Evolutionary conservation across 23 red algal species (phyloP), one percentile per base, ranked within the genome.

Genomic region (Pyropia haitanensis): DNA sequence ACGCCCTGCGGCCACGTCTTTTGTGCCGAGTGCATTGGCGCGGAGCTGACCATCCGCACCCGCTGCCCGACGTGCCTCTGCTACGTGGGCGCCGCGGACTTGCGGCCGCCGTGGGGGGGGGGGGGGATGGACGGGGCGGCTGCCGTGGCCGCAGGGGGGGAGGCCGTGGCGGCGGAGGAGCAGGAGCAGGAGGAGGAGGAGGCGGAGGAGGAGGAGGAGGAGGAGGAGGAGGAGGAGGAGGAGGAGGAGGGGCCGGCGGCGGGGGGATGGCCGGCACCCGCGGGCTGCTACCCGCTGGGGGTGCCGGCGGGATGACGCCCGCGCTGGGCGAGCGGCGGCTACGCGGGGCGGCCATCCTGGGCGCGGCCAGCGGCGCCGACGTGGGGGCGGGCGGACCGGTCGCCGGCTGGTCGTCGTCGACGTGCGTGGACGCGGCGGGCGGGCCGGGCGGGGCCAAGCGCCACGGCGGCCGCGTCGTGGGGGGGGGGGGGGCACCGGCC

Each of bases 1-100:
- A 77, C 91, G 21, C 83, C 65, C 26, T 96, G 91, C 70, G 51
- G 60, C 18, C 91, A 96, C 60, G 56, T 68, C 32, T 96, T 96
- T 54, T 96, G 91, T 72, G 89, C 78, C 72, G 84, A 88, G 59
- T 96, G 91, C 28, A 87, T 96, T 59, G 44, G 65, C 53, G 77
- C 76, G 22, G 77, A 88, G 49, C 73, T 96, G 22, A 68, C 62
- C 62, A 85, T 61, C 50, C 59, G 70, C 49, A 71, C 25, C 27
- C 70, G 34, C 12, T 96, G 91, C 51, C 91, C 91, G 49, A 75
- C 74, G 28, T 96, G 91, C 73, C 48, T 60, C 79, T 23, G 51
- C n/a, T 84, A 76, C 31, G 31, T 88, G 58, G 66, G 60, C 1
- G 21, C 60, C 2, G 79, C 79, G 57, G 54, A 71, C 22, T 22